Percentiles rank a stretch among this genome's conserved stretches.
Evolutionary conservation across 2,329 filamentous ascomycete genomes (phyloP).

Genomic region (Emericellopsis cladophorae): DNA sequence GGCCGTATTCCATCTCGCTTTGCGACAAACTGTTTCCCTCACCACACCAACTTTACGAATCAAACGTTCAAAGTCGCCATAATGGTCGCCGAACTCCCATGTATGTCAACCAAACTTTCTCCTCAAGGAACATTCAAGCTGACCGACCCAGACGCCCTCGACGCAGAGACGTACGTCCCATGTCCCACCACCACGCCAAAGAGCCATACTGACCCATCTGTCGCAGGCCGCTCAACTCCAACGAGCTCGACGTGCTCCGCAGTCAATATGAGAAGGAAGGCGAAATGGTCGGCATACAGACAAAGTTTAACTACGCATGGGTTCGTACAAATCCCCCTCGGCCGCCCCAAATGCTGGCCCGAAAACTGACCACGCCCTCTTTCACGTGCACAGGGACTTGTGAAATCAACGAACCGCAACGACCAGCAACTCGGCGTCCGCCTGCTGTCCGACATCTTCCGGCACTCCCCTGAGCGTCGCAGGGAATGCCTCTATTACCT

Average conservation of each 20-base stretch:
- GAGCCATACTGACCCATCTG: constrained; percentile 1
- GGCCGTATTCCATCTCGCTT: not conserved
- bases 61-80: constrained; percentile 7
- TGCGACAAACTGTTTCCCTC: not conserved
- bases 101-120: constrained; percentile 17
- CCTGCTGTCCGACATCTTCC: constrained; percentile 92
- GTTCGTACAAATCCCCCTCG: constrained; percentile 32
- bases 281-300: constrained; percentile 91
- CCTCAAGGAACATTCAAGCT: constrained; percentile 1
- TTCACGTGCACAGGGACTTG: constrained; percentile 55
- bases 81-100: constrained; percentile 36
- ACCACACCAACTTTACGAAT: not conserved
- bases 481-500: constrained; percentile 98
- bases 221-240: constrained; percentile 69
- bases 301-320: constrained; percentile 99
- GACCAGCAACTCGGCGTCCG: constrained; percentile 94
- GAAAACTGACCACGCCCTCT: not conserved
- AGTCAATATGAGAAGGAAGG: constrained; percentile 96
- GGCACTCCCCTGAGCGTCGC: constrained; percentile 79
- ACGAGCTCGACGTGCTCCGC: constrained; percentile 84
- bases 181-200: not conserved
- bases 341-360: not conserved
- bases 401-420: constrained; percentile 73
- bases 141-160: constrained; percentile 65
- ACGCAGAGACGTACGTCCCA: constrained; percentile 69